phyloP scores from a whole-genome alignment of 208 protist species.

The Trypanosoma cruzi region DNA sequence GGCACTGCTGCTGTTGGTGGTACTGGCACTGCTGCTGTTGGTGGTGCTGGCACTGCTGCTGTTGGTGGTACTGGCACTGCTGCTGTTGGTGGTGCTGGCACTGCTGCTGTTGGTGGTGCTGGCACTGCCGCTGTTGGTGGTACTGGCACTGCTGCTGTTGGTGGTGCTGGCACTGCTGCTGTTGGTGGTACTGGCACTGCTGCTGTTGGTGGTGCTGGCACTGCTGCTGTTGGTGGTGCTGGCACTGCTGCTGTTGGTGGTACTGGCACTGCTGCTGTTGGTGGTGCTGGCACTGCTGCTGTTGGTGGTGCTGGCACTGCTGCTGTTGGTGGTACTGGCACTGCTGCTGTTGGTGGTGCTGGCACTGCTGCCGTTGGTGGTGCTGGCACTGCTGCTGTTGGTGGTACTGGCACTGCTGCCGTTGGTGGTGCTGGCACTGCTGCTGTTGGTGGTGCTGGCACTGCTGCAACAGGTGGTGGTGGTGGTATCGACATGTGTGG shows the following conservation, averaged over 20 bases:
- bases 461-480: slow-evolving; percentile 20
- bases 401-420: slow-evolving; percentile 18
- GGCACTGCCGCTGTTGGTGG: slow-evolving; percentile 16
- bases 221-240: slow-evolving; percentile 4
- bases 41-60: slow-evolving; percentile 17
- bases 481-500: slow-evolving; percentile 22
- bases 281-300: slow-evolving; percentile 9
- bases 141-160: slow-evolving; percentile 9
- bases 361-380: slow-evolving; percentile 16
- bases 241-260: slow-evolving; percentile 6
- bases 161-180: slow-evolving; percentile 32
- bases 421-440: slow-evolving; percentile 24
- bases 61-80: slow-evolving; percentile 22
- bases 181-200: slow-evolving; percentile 9
- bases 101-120: slow-evolving; percentile 19
- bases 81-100: slow-evolving; percentile 20
- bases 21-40: slow-evolving; percentile 13
- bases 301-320: slow-evolving; percentile 25
- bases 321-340: slow-evolving; percentile 16
- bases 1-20: slow-evolving; percentile 18
- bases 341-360: slow-evolving; percentile 11
- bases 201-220: slow-evolving; percentile 12
- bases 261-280: slow-evolving; percentile 2
- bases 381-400: slow-evolving; percentile 16
- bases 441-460: slow-evolving; percentile 17